Evolutionary conservation across 768 basidiomycete genomes (phyloP), one percentile per base, ranked within the genome.

Genomic region (Leccinum arenicola): DNA sequence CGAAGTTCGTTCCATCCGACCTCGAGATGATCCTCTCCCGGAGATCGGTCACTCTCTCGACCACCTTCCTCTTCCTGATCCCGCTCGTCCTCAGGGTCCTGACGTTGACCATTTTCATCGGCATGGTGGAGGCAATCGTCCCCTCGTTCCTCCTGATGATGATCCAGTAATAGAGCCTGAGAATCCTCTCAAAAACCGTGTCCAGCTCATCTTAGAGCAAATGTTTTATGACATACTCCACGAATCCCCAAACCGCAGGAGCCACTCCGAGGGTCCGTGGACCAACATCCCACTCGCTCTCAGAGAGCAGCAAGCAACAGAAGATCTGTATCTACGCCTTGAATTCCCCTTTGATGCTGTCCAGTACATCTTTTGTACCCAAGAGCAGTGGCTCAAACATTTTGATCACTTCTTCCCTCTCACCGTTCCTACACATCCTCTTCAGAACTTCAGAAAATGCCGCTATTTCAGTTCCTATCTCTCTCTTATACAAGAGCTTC

Each of bases 51-150:
- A 29, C 3, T 9, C 6, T 3, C 17, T 58, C 0, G 14, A 59
- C 9, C 33, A 52, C 1, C 6, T 62, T 1, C 58, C 55, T 10
- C 2, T 56, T 49, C 55, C 55, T 7, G 7, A 36, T 2, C 23
- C 29, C 0, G 5, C 4, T 2, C 25, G 29, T 3, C 52, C 52
- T 15, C 50, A 14, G 4, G 62, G 62, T 23, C 31, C 50, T 17
- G 62, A 63, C 19, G 57, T 63, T 0, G 40, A 58, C 1, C 27
- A 55, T 27, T 63, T 58, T 31, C 2, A 19, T 19, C 25, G 3
- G 6, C 51, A 55, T 52, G 58, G 54, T 2, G 58, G 54, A 0
- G 58, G 58, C 5, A 59, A 45, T 23, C 21, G 23, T 25, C 11
- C 11, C 23, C 11, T 49, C 38, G 17, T 40, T 15, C 14, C 12